phyloP scores from a whole-genome alignment of 2,329 filamentous ascomycete genomes.

The Leptographium procerum region DNA sequence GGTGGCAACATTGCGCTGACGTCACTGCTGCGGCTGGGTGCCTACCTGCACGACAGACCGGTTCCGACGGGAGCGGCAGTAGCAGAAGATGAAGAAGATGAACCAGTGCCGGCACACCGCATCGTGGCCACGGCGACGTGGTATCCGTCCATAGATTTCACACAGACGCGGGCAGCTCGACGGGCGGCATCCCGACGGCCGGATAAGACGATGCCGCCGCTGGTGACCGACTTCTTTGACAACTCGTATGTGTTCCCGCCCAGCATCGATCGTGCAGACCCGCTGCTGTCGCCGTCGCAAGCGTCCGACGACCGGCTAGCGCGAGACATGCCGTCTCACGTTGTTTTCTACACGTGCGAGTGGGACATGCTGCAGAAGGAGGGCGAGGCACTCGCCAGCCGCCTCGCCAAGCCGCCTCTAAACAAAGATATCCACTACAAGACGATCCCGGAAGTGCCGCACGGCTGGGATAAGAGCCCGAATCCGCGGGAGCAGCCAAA shows the following conservation, averaged over 20 bases:
- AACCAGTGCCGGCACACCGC: slow-evolving; percentile 25
- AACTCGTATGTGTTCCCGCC: slow-evolving; percentile 47
- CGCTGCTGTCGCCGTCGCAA: slow-evolving; percentile 45
- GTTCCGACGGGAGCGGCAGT: slow-evolving; percentile 10
- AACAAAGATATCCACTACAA: slow-evolving; percentile 47
- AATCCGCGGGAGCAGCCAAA: slow-evolving; percentile 43
- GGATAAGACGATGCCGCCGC: slow-evolving; percentile 45
- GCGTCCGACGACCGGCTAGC: slow-evolving; percentile 40
- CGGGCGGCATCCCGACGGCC: slow-evolving; percentile 41
- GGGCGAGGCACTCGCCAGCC: slow-evolving; percentile 11
- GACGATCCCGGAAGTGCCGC: slow-evolving; percentile 46
- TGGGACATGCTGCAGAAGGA: slow-evolving; percentile 21
- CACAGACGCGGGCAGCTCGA: slow-evolving; percentile 42
- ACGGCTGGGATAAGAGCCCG: slow-evolving; percentile 57
- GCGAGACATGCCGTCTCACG: slow-evolving; percentile 34
- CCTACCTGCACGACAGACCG: slow-evolving; percentile 13
- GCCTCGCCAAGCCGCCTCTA: slow-evolving; percentile 31
- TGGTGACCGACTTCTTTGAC: slow-evolving; percentile 52
- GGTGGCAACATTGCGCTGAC: slow-evolving; percentile 46
- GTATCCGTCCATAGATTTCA: slow-evolving; percentile 54
- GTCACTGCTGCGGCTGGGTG: slow-evolving; percentile 22
- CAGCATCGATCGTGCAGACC: slow-evolving; percentile 31
- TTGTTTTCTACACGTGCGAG: slow-evolving; percentile 51
- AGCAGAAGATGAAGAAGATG: not conserved
- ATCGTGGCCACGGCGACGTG: slow-evolving; percentile 39